Evolutionary conservation across 495 filamentous ascomycete species (phyloP), one percentile per base, ranked within the genome.

Genomic region (Copromyces sp.): DNA sequence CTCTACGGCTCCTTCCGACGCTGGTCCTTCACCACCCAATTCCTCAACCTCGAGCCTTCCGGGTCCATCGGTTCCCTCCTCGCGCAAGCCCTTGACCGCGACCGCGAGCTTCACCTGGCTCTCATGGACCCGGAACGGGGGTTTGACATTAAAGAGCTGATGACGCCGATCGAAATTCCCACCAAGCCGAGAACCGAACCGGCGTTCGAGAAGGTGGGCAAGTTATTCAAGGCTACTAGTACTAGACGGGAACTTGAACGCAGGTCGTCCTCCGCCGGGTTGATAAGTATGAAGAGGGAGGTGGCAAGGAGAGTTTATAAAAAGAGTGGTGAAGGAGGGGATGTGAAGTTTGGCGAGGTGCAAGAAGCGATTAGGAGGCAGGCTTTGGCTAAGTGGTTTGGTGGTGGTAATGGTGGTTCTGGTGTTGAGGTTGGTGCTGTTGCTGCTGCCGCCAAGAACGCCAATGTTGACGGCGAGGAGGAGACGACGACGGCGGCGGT

Each of bases 41-140:
- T 47, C 7, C 4, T 24, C 32, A 0, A 9, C 17, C 38, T 9
- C 14, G 32, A 38, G 20, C 73, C 70, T 9, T 17, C 61, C 38
- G 29, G 24, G 0, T 65, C 70, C 38, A 68, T 74, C 38, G 68
- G 73, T 40, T 17, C 38, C 7, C 39, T 72, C 24, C 42, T 74
- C 7, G 65, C 40, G 3, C 41, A 12, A 16, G 73, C 73, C 5
- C 73, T 74, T 39, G 70, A 61, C 17, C 24, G 24, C 65, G 73
- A 74, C 39, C 65, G 42, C n/a, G 16, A 32, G 9, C 61, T 74
- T 71, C 70, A 65, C 44, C 8, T 70, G 7, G 70, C 68, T 4
- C 37, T 42, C 16, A 11, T 16, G 32, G 8, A n/a, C 68, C 9
- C 4, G 39, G 14, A 6, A 32, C 12, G 24, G 14, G 47, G 7